Conservation (phyloP, 352 stramenopile genomes). For the Peronospora destructor region DNA sequence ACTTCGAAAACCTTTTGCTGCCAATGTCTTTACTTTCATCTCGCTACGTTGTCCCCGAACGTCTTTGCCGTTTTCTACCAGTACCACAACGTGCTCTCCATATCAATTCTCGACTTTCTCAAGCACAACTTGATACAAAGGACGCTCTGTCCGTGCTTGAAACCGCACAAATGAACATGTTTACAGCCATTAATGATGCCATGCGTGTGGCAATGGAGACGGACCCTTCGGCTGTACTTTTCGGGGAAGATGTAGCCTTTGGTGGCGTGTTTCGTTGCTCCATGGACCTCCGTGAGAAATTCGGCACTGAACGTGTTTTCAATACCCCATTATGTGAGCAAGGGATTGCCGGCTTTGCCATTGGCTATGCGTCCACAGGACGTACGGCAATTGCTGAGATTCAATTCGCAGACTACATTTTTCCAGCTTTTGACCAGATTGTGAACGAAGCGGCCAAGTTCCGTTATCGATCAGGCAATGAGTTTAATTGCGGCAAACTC, state of each 20-base stretch:
- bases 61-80: neutral
- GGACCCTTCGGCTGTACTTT: constrained; percentile 88
- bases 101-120: constrained; percentile 4
- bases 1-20: neutral
- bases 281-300: constrained; percentile 89
- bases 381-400: constrained; percentile 97
- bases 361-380: constrained; percentile 94
- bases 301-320: constrained; percentile 92
- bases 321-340: constrained; percentile 96
- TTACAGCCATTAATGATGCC: constrained; percentile 89
- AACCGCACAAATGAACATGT: constrained; percentile 88
- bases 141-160: constrained; percentile 27
- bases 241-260: constrained; percentile 98
- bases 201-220: constrained; percentile 86
- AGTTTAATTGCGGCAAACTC: constrained; percentile 96
- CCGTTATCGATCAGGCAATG: constrained; percentile 94
- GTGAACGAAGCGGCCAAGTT: constrained; percentile 98
- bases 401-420: constrained; percentile 97
- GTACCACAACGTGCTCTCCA: constrained; percentile 6
- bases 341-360: constrained; percentile 91
- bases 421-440: constrained; percentile 93
- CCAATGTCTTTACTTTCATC: constrained; percentile 15
- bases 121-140: constrained; percentile 18
- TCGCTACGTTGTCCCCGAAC: neutral
- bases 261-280: constrained; percentile 97